phyloP scores from a whole-genome alignment of 441 rosid genomes.

The Erodium moschatum region DNA sequence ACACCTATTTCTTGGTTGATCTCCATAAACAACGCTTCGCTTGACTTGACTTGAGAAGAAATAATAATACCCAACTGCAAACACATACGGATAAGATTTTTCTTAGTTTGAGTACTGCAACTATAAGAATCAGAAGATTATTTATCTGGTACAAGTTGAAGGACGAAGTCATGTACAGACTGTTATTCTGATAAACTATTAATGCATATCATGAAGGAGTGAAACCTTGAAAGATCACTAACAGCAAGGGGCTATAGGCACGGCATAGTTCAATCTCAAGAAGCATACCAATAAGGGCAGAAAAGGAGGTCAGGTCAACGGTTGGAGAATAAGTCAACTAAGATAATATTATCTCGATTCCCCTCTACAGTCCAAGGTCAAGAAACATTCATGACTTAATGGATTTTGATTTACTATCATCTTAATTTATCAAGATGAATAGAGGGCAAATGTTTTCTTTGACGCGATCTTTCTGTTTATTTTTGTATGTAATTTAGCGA shows the following conservation, averaged over 20 bases:
- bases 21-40: constrained; percentile 80
- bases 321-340: too few relatives aligned
- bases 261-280: not conserved
- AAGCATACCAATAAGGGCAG: not conserved
- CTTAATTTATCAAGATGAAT: not conserved
- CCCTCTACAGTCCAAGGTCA: not conserved
- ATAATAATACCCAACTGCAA: constrained; percentile 77
- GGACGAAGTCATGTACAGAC: not conserved
- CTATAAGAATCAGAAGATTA: not conserved
- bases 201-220: not conserved
- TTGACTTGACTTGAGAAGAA: constrained; percentile 70
- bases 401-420: not conserved
- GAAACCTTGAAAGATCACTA: not conserved
- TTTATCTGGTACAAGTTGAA: constrained; percentile 3
- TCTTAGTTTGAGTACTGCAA: not conserved
- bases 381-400: not conserved
- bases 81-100: constrained; percentile 19
- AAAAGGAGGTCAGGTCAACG: not conserved
- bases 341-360: too few relatives aligned
- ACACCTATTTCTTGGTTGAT: constrained; percentile 92
- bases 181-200: not conserved
- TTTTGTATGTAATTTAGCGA: too few relatives aligned
- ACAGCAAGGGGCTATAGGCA: not conserved
- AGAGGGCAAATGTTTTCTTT: too few relatives aligned
- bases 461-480: too few relatives aligned